Percentiles rank a stretch among this genome's conserved stretches.
phyloP scores from a whole-genome alignment of 1,139 yeast genomes.

The Pichia sp. region DNA sequence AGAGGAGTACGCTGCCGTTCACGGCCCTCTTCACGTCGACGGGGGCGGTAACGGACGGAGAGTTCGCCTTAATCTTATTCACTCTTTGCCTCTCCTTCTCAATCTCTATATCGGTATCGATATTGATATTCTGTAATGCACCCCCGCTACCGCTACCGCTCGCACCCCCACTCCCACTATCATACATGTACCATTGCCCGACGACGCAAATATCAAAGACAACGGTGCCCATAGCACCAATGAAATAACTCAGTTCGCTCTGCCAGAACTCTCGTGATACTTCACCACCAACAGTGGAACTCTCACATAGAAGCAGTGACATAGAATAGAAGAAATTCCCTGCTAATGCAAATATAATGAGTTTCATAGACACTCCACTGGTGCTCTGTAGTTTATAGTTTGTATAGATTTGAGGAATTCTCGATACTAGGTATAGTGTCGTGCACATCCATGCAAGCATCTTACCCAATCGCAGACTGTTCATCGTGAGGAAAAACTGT shows the following conservation, averaged over 20 bases:
- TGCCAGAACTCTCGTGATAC: conserved; percentile 23
- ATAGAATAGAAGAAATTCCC: conserved; percentile 80
- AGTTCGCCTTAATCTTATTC: no score
- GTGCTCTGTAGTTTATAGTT: conserved; percentile 75
- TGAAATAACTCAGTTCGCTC: conserved; percentile 25
- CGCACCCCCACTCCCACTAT: no score
- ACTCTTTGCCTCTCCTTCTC: no score
- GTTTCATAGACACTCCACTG: conserved; percentile 71
- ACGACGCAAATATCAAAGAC: conserved; percentile 22
- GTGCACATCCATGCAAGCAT: conserved; percentile 81
- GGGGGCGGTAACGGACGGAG: no score
- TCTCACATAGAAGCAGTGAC: conserved; percentile 49
- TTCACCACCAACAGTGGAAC: conserved; percentile 24
- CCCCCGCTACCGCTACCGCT: no score
- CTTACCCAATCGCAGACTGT: conserved; percentile 33
- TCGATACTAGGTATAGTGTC: conserved; percentile 61
- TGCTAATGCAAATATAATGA: conserved; percentile 69
- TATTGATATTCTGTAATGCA: no score
- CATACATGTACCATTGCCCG: conserved; percentile 26
- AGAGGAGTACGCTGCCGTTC: no score
- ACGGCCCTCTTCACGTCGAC: no score
- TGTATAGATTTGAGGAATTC: conserved; percentile 79
- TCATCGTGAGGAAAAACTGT: conserved; percentile 2
- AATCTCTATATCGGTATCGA: no score
- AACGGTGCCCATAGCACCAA: conserved; percentile 28